Base-by-base conservation (phyloP, 352 stramenopile genomes). In the Globisporangium spinosum region DNA sequence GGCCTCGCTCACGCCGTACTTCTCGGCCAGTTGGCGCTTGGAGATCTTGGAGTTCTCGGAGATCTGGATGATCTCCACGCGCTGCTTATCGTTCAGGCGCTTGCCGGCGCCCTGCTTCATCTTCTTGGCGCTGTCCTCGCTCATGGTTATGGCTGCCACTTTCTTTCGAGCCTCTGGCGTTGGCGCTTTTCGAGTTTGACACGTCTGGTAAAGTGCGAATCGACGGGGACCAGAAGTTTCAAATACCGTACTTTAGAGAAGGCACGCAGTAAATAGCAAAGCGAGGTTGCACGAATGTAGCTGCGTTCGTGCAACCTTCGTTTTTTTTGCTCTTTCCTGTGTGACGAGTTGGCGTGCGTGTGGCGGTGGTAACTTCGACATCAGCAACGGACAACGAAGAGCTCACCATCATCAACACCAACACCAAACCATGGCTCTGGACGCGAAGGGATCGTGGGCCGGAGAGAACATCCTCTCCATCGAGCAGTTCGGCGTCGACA, bases 21-120 rank as follows among this genome's bases (percentile, higher is more conserved):
- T 84, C 51, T 90, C 83, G 22, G 83, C 85, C 55, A 93, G 66
- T 63, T 90, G 83, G 35, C 85, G 83, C 78, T 93, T 91, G 64
- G 83, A 89, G 65, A 84, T 89, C 72, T 88, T 89, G 72, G 68
- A 80, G 68, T 90, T 90, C 70, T 91, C 85, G 3, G 83, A 77
- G 64, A 90, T 80, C 73, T 93, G 85, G 73, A 93, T 93, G 72
- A 93, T 91, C 67, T 93, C 83, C 40, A 93, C 78, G 68, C 85
- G 85, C 80, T 93, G 80, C 55, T 87, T 87, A 71, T 93, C 85
- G 68, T 89, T 91, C 64, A 93, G 73, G 10, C 85, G 85, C 74
- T 90, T 91, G 58, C 83, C 85, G 43, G 76, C 74, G 20, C 84
- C 84, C 61, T 92, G 79, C 65, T 88, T 88, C 29, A 71, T 74